Evolutionary conservation across 2,329 filamentous ascomycete genomes (phyloP).

Genomic region (Penicillium paneum): DNA sequence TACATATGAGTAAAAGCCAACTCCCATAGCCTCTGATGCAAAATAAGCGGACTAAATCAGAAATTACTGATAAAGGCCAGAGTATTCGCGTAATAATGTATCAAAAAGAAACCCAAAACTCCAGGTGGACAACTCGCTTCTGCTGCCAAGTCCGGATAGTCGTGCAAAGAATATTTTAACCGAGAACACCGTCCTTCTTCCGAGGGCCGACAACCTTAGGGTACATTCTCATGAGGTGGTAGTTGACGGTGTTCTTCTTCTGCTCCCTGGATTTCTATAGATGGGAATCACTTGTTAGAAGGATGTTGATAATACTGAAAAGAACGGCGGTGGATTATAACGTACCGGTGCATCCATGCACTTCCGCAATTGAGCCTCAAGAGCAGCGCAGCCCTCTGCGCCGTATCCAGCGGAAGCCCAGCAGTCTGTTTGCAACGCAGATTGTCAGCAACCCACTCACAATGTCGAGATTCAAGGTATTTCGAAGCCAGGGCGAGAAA

Average conservation of each 20-base stretch:
- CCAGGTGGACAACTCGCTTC: slow-evolving; percentile 9
- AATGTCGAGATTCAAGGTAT: neutral
- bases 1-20: slow-evolving; percentile 26
- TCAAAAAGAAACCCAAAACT: slow-evolving; percentile 22
- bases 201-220: slow-evolving; percentile 68
- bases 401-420: slow-evolving; percentile 48
- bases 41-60: slow-evolving; percentile 12
- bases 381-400: slow-evolving; percentile 56
- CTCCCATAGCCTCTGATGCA: slow-evolving; percentile 15
- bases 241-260: slow-evolving; percentile 82
- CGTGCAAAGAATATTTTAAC: slow-evolving; percentile 22
- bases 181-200: slow-evolving; percentile 56
- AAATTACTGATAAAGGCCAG: slow-evolving; percentile 2
- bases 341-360: slow-evolving; percentile 79
- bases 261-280: slow-evolving; percentile 53
- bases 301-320: neutral
- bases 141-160: slow-evolving; percentile 4
- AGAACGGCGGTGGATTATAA: slow-evolving; percentile 23
- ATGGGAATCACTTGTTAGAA: slow-evolving; percentile 2
- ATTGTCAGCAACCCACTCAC: slow-evolving; percentile 10
- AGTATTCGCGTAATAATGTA: slow-evolving; percentile 5
- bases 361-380: slow-evolving; percentile 60
- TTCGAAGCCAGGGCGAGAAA: neutral
- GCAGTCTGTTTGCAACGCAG: slow-evolving; percentile 36
- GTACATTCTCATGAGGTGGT: slow-evolving; percentile 77